Evolutionary conservation across 179 eudicot genomes (phyloP), one percentile per base, ranked within the genome.

Genomic region (Pouteria campechiana): DNA sequence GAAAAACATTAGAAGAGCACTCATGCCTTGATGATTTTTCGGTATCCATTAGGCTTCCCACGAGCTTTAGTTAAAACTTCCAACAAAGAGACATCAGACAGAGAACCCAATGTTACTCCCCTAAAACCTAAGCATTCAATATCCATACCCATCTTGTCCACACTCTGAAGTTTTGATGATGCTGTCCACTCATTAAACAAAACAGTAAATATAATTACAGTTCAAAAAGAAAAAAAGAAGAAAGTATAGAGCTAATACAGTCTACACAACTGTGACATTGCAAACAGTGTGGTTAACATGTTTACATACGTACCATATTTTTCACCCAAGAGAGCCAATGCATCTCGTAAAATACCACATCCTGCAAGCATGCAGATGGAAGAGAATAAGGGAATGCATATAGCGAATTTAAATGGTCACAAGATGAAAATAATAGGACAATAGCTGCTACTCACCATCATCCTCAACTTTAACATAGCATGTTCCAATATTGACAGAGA

Each of bases 91-190:
- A 88, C 62, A 55, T 79, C 82, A 59, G 99, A 76, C 62, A 92
- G 79, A 47, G 99, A 92, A 55, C 94, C 66, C 54, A 92, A 52
- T 34, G 78, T 78, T 71, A 87, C 99, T 65, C 99, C 99, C n/a
- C 79, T 80, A 36, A 65, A 79, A 27, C 95, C 96, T 61, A 77
- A 80, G 82, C 62, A 69, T 57, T 52, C 64, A 12, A 30, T 34
- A 46, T 35, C 56, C 60, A 52, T 37, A 58, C 67, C 64, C 30
- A 54, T 31, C 44, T 50, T 63, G 45, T 44, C 55, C 53, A 56
- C 30, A 47, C 56, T 52, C 32, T 51, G 66, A 48, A 48, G 19
- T 51, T 80, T 92, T 49, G 96, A 92, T 37, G 99, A 79, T 45
- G 81, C 99, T 87, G 69, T 5, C 28, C 57, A 65, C 32, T 65